Base-by-base conservation (phyloP, 805 yeast genomes). In the Sungouiozyma intestinalis region DNA sequence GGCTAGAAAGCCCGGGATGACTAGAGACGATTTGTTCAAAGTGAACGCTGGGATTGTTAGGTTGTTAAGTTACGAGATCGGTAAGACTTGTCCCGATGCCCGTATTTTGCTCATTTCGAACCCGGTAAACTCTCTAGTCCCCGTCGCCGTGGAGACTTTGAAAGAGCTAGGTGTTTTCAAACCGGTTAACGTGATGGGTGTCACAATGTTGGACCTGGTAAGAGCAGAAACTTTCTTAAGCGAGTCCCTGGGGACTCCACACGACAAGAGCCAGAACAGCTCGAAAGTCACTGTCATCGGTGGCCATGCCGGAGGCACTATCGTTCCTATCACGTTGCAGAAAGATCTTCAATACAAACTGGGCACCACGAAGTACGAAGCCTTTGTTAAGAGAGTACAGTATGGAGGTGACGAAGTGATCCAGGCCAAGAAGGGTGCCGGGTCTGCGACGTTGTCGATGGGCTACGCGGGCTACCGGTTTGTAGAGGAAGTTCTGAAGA, bases 401-500 rank as follows among this genome's bases (percentile, higher is more conserved):
- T 82, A 77, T 56, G 92, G 88, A 66, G 92, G 92, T 71, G 92
- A 82, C 63, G 92, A 82, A 69, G 87, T 82, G 52, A 90, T 83
- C 54, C 77, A 81, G 66, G 90, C 90, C 51, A 83, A 83, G 67
- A 73, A 78, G 53, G 90, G 92, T 62, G 79, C 82, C 44, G 92
- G 92, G 47, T 81, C 88, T 31, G 90, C 90, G 43, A 83, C 92
- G 38, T 68, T 83, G 56, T 82, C 90, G 27, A 83, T 83, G 92
- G 90, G 90, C 45, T 81, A 79, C 57, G 88, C 90, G 37, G 90
- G 88, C 57, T 83, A 79, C 60, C 75, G 78, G 60, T 76, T 83
- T 53, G 81, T 86, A 40, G 76, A 75, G 56, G 40, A 35, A 40
- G 75, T 83, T 44, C 69, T 83, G 62, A 68, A 72, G 33, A 57